Percentiles rank a stretch among this genome's conserved stretches.
Evolutionary conservation across 805 yeast species (phyloP).

Genomic region (Saturnispora diversa): DNA sequence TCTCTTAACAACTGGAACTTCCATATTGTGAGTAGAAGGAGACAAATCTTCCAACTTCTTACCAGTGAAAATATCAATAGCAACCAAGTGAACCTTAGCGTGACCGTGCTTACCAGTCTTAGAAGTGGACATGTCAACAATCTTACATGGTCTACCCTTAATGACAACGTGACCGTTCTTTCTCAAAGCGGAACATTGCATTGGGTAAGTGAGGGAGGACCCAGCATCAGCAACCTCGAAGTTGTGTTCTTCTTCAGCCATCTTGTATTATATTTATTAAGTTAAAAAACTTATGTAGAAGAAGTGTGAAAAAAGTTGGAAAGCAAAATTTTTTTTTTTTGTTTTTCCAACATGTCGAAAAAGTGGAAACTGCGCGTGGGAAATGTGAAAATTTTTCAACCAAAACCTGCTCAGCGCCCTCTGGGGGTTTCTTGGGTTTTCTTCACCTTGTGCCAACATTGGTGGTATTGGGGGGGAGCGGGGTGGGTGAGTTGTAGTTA

Average conservation of each 20-base stretch:
- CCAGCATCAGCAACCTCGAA: conserved; percentile 99
- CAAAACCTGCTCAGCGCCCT: no score
- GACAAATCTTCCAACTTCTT: conserved; percentile 99
- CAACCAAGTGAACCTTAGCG: conserved; percentile 99
- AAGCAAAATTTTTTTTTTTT: no score
- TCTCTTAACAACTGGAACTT: conserved; percentile 96
- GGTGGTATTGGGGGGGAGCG: no score
- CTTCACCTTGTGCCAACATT: no score
- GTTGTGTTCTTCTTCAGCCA: conserved; percentile 52
- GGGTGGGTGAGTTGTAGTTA: no score
- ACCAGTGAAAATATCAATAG: conserved; percentile 97
- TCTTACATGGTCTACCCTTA: conserved; percentile 99
- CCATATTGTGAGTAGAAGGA: conserved; percentile 99
- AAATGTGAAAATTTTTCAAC: no score
- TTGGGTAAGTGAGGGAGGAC: conserved; percentile 96
- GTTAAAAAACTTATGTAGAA: no score
- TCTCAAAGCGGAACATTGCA: conserved; percentile 99
- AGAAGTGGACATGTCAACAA: conserved; percentile 99
- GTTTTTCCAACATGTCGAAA: no score
- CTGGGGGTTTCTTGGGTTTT: no score
- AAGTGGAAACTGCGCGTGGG: no score
- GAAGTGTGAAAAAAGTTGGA: no score
- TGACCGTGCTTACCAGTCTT: conserved; percentile 99
- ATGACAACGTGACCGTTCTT: conserved; percentile 99
- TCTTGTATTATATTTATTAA: conserved; percentile 7